Evolutionary conservation across 257 asterid genomes (phyloP).

Genomic region (Plantago major): DNA sequence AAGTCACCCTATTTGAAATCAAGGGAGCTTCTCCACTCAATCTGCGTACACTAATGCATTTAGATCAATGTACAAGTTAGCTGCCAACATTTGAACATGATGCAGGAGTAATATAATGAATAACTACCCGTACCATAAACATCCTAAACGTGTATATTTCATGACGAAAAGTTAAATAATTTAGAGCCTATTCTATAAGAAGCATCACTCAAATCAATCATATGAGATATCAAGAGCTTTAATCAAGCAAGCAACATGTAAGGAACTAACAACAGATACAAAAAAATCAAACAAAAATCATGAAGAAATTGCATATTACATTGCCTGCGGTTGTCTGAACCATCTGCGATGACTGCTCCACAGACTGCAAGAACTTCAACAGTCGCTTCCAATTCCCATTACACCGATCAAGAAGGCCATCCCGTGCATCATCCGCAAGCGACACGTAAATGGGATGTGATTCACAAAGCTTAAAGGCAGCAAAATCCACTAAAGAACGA

Average conservation of each 20-base stretch:
- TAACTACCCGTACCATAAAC: no score
- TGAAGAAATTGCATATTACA: constrained; percentile 41
- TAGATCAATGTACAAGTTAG: no score
- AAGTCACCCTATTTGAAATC: no score
- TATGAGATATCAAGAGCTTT: not conserved
- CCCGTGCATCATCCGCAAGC: constrained; percentile 34
- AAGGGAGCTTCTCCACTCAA: no score
- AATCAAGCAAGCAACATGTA: constrained; percentile 1
- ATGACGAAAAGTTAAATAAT: no score
- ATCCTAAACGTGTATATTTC: no score
- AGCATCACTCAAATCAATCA: not conserved
- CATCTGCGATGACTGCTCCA: constrained; percentile 65
- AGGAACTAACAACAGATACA: not conserved
- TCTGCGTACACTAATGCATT: no score
- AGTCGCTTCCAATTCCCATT: constrained; percentile 64
- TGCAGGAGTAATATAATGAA: no score
- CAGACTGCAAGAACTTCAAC: constrained; percentile 71
- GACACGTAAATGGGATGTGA: constrained; percentile 46
- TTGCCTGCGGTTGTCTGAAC: constrained; percentile 76
- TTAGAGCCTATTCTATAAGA: not conserved
- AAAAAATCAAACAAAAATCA: not conserved
- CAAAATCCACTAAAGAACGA: constrained; percentile 62
- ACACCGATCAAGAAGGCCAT: constrained; percentile 51
- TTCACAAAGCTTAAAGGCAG: constrained; percentile 68
- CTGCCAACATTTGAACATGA: no score